These are phyloP conservation scores for Coemansia sp. DNA, from an alignment of 192 early-diverging fungal species.

Conservation along the genomic window DNA sequence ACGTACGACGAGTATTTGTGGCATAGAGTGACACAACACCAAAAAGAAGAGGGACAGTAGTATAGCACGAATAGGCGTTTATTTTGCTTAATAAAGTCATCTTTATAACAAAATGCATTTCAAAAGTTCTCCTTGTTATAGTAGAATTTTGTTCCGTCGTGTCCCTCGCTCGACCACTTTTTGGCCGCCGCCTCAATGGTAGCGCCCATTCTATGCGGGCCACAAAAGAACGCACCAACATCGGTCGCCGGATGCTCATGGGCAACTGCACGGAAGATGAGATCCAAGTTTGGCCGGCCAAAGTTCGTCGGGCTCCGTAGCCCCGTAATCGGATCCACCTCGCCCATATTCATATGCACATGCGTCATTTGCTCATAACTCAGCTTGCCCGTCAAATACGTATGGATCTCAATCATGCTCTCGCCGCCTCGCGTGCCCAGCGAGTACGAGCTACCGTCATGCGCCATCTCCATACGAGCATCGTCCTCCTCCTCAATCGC, in stretches of 20 bases:
- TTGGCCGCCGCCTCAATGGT: conserved; percentile 65
- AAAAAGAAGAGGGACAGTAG: background rate
- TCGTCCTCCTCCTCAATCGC: conserved; percentile 79
- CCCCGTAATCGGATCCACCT: conserved; percentile 70
- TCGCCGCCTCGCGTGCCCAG: conserved; percentile 20
- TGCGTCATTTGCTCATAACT: conserved; percentile 59
- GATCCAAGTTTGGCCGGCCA: conserved; percentile 77
- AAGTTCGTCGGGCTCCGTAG: conserved; percentile 73
- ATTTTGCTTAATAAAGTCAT: too few relatives aligned
- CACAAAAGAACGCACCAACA: conserved; percentile 87
- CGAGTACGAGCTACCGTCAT: conserved; percentile 18
- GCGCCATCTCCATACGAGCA: conserved; percentile 28
- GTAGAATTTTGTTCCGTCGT: conserved; percentile 69
- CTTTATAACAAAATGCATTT: background rate
- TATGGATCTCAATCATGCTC: conserved; percentile 74
- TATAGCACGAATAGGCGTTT: background rate
- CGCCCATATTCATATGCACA: conserved; percentile 56
- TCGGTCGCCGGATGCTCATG: conserved; percentile 70
- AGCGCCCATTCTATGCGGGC: conserved; percentile 68
- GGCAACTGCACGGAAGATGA: conserved; percentile 66
- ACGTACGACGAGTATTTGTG: background rate
- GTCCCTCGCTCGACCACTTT: conserved; percentile 61
- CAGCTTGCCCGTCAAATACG: conserved; percentile 73
- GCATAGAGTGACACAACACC: background rate
- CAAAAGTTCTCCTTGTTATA: conserved; percentile 71